Evolutionary conservation across 768 basidiomycete genomes (phyloP).

Genomic region (Kwoniella heveanensis): DNA sequence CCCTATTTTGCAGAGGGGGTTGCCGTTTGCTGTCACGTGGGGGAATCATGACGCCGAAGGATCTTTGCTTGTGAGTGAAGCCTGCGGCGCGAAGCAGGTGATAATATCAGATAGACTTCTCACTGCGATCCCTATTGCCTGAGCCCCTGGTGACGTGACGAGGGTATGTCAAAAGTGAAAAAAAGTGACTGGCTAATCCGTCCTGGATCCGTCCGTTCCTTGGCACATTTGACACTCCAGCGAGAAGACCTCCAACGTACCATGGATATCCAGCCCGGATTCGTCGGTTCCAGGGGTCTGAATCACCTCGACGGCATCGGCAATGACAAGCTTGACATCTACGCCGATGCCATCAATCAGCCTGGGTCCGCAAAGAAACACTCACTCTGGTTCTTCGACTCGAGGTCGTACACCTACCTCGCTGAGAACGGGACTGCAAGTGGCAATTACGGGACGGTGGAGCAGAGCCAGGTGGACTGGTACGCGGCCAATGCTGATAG

Average conservation of each 20-base stretch:
- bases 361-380: background rate
- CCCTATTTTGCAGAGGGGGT: conserved; percentile 2
- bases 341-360: background rate
- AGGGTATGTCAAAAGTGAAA: no score
- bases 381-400: conserved; percentile 16
- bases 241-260: conserved; percentile 9
- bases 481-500: background rate
- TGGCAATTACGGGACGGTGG: background rate
- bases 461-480: conserved; percentile 9
- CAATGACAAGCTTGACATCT: conserved; percentile 6
- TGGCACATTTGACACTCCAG: no score
- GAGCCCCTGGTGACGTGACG: background rate
- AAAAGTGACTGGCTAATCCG: no score
- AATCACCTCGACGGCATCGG: conserved; percentile 6
- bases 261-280: conserved; percentile 2
- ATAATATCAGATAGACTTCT: background rate
- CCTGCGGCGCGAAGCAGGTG: background rate
- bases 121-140: no score
- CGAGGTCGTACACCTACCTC: conserved; percentile 11
- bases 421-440: conserved; percentile 5
- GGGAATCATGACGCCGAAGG: conserved; percentile 16
- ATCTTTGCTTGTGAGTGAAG: conserved; percentile 1
- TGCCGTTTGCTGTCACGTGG: conserved; percentile 14
- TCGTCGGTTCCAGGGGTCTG: background rate
- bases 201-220: no score